Evolutionary conservation across 768 basidiomycete species (phyloP).

Genomic region (Mycena chlorophos): DNA sequence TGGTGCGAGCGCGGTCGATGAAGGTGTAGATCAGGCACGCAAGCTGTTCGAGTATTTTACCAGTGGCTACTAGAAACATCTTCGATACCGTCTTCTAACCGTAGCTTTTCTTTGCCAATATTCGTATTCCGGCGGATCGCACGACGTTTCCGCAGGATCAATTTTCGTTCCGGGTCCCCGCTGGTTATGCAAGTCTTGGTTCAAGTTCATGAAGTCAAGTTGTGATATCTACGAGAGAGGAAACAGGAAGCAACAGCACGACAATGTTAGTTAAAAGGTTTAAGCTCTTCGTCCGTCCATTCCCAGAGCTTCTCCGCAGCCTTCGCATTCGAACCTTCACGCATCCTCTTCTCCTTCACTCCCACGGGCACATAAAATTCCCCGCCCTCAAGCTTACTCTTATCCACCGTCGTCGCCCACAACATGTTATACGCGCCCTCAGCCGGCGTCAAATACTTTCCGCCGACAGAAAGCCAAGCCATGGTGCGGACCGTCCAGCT

Average conservation of each 20-base stretch:
- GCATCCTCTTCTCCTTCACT: neutral
- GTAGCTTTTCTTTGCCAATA: no score
- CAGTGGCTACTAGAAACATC: slow-evolving; percentile 10
- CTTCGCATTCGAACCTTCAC: slow-evolving; percentile 8
- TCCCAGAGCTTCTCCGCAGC: slow-evolving; percentile 15
- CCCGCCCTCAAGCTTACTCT: slow-evolving; percentile 7
- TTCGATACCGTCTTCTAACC: no score
- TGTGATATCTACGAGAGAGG: no score
- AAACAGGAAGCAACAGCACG: neutral
- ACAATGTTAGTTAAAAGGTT: neutral
- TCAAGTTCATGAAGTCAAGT: no score
- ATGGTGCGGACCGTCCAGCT: neutral
- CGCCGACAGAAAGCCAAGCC: neutral
- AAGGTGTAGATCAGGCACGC: neutral
- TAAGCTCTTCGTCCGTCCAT: slow-evolving; percentile 17
- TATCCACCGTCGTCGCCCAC: slow-evolving; percentile 16
- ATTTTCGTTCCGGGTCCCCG: no score
- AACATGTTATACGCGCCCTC: slow-evolving; percentile 13
- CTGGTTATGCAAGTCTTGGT: no score
- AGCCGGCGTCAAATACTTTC: slow-evolving; percentile 5
- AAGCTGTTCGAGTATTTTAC: slow-evolving; percentile 3
- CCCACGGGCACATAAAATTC: slow-evolving; percentile 19
- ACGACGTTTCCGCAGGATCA: no score
- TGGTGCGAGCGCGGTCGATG: neutral
- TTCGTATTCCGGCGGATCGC: no score